Evolutionary conservation across 495 filamentous ascomycete genomes (phyloP).

Genomic region (Annulohypoxylon moriforme): DNA sequence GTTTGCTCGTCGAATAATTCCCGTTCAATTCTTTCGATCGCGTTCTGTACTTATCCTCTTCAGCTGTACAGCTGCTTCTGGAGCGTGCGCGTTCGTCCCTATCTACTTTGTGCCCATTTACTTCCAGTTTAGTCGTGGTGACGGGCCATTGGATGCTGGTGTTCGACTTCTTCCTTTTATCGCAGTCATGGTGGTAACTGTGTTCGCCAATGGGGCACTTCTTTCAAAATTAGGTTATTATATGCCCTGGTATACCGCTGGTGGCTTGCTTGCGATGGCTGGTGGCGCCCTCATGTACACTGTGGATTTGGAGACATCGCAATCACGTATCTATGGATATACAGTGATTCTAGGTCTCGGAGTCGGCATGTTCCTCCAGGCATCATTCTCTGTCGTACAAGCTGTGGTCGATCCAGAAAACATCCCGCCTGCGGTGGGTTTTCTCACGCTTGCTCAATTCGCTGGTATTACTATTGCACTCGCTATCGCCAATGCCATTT

Average conservation of each 20-base stretch:
- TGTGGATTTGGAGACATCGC: conserved; percentile 46
- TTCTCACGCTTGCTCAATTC: conserved; percentile 1
- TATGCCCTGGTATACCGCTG: conserved; percentile 66
- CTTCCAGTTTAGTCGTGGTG: conserved; percentile 58
- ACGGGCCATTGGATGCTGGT: conserved; percentile 49
- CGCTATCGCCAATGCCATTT: background rate
- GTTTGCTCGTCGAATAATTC: conserved; percentile 58
- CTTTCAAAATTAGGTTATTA: conserved; percentile 63
- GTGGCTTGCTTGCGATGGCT: conserved; percentile 55
- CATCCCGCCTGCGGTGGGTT: background rate
- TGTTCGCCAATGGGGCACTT: conserved; percentile 56
- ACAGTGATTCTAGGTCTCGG: conserved; percentile 61
- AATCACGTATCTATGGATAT: conserved; percentile 61
- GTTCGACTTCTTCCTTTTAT: conserved; percentile 65
- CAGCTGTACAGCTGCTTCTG: background rate
- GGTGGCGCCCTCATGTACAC: conserved; percentile 53
- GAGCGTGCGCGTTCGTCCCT: conserved; percentile 42
- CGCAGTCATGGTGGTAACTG: conserved; percentile 50
- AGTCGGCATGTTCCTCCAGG: conserved; percentile 46
- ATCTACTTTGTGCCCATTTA: conserved; percentile 62
- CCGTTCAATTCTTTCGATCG: conserved; percentile 55
- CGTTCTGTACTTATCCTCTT: conserved; percentile 2
- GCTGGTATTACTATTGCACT: conserved; percentile 12
- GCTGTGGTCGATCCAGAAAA: background rate
- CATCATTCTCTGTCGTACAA: conserved; percentile 31